These are phyloP conservation scores for Colletotrichum nymphaeae DNA, from an alignment of 2,329 filamentous ascomycete species.

Conservation along the genomic window DNA sequence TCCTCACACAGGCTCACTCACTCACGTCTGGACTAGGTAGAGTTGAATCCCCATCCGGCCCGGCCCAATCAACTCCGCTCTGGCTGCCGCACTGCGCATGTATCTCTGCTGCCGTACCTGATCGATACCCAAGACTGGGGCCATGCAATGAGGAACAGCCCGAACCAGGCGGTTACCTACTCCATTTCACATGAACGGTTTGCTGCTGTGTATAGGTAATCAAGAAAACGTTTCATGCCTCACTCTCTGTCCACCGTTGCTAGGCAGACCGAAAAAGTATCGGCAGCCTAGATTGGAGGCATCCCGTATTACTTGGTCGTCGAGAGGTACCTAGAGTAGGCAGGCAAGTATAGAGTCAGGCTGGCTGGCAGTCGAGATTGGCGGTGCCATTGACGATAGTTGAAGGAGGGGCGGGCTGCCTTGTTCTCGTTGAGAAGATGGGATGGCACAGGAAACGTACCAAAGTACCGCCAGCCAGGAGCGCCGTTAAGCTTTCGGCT, in stretches of 20 bases:
- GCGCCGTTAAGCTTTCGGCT: background rate
- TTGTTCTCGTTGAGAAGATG: constrained; percentile 7
- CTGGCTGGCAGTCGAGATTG: background rate
- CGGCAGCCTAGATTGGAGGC: background rate
- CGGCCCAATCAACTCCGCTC: background rate
- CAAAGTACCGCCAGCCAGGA: background rate
- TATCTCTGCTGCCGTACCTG: constrained; percentile 21
- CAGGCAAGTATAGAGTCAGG: background rate
- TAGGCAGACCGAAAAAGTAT: background rate
- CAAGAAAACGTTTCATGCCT: background rate
- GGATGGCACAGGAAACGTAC: constrained; percentile 10
- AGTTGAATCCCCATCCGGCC: background rate
- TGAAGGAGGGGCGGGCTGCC: background rate
- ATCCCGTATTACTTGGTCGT: background rate
- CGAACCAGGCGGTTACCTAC: background rate
- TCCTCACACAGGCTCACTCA: background rate
- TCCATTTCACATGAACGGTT: background rate
- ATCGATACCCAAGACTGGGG: constrained; percentile 29
- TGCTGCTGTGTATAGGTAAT: background rate
- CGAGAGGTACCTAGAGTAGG: background rate
- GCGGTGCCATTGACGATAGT: constrained; percentile 10
- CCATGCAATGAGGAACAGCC: background rate
- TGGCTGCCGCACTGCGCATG: background rate
- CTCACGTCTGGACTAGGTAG: too few relatives aligned
- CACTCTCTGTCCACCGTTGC: background rate